Conservation (phyloP, 371 early-diverging fungal genomes). For the Nematocida ausubeli region DNA sequence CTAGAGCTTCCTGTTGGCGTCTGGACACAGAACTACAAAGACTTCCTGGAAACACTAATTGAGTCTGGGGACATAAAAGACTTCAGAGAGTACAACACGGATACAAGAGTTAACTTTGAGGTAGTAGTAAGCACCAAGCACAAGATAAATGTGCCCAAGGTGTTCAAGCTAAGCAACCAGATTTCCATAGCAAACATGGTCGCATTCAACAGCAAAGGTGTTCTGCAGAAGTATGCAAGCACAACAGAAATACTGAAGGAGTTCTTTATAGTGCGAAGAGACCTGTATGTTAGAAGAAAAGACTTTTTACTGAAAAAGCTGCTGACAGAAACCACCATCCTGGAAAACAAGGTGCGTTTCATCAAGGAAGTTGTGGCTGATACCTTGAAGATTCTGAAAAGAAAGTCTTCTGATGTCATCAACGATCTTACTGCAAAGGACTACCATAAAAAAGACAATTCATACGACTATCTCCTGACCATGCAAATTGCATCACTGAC, state of each 20-base stretch:
- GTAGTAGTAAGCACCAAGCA: constrained; percentile 70
- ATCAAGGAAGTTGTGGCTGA: constrained; percentile 81
- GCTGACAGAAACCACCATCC: constrained; percentile 72
- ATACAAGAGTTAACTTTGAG: constrained; percentile 75
- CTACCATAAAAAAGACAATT: constrained; percentile 72
- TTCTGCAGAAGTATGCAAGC: constrained; percentile 77
- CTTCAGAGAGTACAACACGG: constrained; percentile 68
- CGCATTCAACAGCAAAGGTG: constrained; percentile 83
- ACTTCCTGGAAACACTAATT: constrained; percentile 74
- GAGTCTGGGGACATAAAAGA: constrained; percentile 71
- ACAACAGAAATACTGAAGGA: constrained; percentile 81
- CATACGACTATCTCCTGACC: constrained; percentile 83
- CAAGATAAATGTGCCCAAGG: constrained; percentile 71
- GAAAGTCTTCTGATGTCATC: constrained; percentile 76
- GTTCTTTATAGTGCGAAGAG: constrained; percentile 80
- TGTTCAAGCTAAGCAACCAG: constrained; percentile 74
- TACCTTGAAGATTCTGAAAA: constrained; percentile 77
- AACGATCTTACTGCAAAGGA: constrained; percentile 74
- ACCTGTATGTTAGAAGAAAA: constrained; percentile 84
- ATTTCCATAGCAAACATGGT: constrained; percentile 85
- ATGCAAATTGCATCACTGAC: constrained; percentile 89
- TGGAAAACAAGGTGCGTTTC: constrained; percentile 86
- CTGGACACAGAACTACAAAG: constrained; percentile 91
- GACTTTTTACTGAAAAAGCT: constrained; percentile 74
- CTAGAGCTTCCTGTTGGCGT: constrained; percentile 85